Evolutionary conservation across 768 basidiomycete species (phyloP).

Genomic region (Pulveroboletus sp.): DNA sequence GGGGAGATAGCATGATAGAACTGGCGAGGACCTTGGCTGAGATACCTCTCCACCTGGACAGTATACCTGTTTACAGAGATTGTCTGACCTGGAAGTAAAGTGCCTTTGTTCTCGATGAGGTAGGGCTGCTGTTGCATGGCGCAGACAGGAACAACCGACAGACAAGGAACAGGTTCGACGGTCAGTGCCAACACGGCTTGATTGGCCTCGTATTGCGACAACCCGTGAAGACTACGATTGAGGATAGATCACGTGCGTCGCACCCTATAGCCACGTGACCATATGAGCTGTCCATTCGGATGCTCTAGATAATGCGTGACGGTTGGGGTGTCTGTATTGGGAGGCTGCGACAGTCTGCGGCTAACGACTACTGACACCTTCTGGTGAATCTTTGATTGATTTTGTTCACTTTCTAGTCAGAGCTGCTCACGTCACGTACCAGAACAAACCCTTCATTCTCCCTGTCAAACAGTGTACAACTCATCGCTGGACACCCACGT

Average conservation of each 20-base stretch:
- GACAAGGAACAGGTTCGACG: slow-evolving; percentile 2
- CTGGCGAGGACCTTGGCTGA: slow-evolving; percentile 74
- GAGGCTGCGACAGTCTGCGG: neutral
- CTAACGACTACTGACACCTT: neutral
- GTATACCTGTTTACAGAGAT: slow-evolving; percentile 86
- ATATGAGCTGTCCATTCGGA: neutral
- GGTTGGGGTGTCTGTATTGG: too few species aligned
- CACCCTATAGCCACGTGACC: slow-evolving; percentile 3
- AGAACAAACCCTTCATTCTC: neutral
- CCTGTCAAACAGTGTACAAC: neutral
- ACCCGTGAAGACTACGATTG: neutral
- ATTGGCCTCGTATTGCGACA: neutral
- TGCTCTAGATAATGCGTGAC: too few species aligned
- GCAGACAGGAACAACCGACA: slow-evolving; percentile 4
- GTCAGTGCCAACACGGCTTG: neutral
- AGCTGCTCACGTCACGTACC: neutral
- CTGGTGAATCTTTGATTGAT: neutral
- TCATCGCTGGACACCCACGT: neutral
- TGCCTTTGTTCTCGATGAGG: slow-evolving; percentile 50
- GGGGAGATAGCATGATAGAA: slow-evolving; percentile 4
- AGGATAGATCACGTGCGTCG: slow-evolving; percentile 14
- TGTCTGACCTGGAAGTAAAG: slow-evolving; percentile 75
- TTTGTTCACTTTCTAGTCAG: neutral
- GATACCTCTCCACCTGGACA: slow-evolving; percentile 90
- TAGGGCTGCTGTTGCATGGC: slow-evolving; percentile 42